Percentiles rank a stretch among this genome's conserved stretches.
These are phyloP conservation scores for Cadophora luteo-olivacea DNA, from an alignment of 2,329 filamentous ascomycete species.

Conservation along the genomic window DNA sequence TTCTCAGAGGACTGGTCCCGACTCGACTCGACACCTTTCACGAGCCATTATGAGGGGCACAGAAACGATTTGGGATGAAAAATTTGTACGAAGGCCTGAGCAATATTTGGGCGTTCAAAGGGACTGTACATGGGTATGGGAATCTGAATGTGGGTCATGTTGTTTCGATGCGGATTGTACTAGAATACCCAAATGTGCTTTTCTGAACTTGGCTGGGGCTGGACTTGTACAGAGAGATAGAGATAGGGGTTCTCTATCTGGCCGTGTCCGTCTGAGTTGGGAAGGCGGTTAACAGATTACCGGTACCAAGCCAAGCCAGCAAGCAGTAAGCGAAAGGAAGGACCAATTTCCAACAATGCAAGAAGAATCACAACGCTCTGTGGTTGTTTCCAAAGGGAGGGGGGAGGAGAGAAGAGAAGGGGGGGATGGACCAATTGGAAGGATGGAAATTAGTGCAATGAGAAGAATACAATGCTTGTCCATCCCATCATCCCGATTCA, in stretches of 20 bases:
- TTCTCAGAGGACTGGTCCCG: neutral
- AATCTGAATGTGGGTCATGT: neutral
- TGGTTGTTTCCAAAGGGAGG: neutral
- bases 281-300: neutral
- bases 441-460: neutral
- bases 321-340: conserved; percentile 1
- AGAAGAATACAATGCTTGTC: conserved; percentile 2
- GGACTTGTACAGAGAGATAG: neutral
- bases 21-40: neutral
- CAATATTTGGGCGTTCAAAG: neutral
- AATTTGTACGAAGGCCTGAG: neutral
- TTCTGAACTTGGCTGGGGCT: neutral
- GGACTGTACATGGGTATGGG: neutral
- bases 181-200: conserved; percentile 7
- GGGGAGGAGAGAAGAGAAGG: neutral
- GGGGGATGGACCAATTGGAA: neutral
- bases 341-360: neutral
- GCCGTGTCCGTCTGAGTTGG: neutral
- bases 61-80: neutral
- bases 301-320: conserved; percentile 3
- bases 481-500: neutral
- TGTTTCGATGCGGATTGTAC: neutral
- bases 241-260: conserved; percentile 3
- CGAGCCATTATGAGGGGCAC: conserved; percentile 1
- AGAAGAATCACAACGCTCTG: neutral